phyloP scores from a whole-genome alignment of 768 basidiomycete species.

The Mycena vulgaris region DNA sequence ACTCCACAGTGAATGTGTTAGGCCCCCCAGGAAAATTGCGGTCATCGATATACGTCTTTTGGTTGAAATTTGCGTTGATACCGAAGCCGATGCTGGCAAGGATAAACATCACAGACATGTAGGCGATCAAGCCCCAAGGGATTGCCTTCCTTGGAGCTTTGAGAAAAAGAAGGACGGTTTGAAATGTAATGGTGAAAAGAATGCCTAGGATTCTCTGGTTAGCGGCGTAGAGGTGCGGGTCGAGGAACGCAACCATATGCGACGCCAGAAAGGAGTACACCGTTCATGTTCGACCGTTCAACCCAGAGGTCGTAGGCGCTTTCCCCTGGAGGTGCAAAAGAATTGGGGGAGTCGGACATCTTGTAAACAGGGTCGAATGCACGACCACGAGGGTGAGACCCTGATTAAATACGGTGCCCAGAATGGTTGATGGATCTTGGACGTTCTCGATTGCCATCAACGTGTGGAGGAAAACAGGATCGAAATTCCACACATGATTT shows the following conservation, averaged over 20 bases:
- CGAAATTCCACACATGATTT: too few species aligned
- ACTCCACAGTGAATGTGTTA: constrained; percentile 35
- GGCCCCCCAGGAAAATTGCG: constrained; percentile 38
- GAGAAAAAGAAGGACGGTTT: not conserved
- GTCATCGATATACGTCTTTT: constrained; percentile 52
- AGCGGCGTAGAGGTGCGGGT: not conserved
- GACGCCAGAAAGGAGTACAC: constrained; percentile 14
- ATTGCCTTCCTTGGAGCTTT: not conserved
- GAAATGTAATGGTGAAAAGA: not conserved
- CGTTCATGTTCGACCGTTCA: constrained; percentile 20
- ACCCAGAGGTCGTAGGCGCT: constrained; percentile 14
- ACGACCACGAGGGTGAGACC: too few species aligned
- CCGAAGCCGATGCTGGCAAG: constrained; percentile 42
- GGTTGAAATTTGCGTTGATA: constrained; percentile 44
- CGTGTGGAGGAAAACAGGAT: too few species aligned
- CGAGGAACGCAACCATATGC: not conserved
- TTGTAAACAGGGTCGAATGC: too few species aligned
- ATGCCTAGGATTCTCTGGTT: not conserved
- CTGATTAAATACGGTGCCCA: too few species aligned
- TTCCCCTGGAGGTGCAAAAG: constrained; percentile 21
- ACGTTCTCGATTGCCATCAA: too few species aligned
- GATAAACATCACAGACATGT: constrained; percentile 9
- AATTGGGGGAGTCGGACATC: too few species aligned
- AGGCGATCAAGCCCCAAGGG: not conserved
- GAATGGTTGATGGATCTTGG: too few species aligned